Evolutionary conservation across 768 basidiomycete species (phyloP).

Genomic region (Russula virescens): DNA sequence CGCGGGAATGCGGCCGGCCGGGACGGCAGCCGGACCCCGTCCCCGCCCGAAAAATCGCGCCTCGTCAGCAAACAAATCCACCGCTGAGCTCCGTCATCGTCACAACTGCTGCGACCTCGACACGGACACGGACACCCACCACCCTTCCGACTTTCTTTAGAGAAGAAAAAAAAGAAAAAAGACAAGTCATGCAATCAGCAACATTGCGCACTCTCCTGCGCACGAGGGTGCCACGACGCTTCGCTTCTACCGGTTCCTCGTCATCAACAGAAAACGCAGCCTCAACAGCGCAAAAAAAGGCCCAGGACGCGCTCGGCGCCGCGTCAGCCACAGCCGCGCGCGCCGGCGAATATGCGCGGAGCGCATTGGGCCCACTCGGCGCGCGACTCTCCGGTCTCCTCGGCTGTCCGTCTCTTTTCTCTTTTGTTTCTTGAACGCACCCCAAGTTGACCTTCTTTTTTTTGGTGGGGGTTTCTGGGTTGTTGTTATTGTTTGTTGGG

Average conservation of each 20-base stretch:
- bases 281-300: constrained; percentile 60
- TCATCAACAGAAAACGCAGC: not conserved
- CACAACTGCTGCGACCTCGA: not conserved
- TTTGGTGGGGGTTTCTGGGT: too few species aligned
- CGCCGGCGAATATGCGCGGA: constrained; percentile 46
- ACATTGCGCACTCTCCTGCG: constrained; percentile 5
- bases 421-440: too few species aligned
- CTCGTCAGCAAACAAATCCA: not conserved
- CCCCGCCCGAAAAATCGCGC: not conserved
- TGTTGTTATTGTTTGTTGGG: too few species aligned
- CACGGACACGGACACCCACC: not conserved
- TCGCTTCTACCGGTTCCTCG: constrained; percentile 4
- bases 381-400: constrained; percentile 54
- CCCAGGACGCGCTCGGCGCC: constrained; percentile 55
- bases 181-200: not conserved
- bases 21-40: not conserved
- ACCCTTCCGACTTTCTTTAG: not conserved
- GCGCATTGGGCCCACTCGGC: constrained; percentile 43
- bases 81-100: not conserved
- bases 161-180: not conserved
- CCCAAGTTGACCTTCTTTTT: too few species aligned
- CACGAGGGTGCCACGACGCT: constrained; percentile 9
- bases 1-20: not conserved
- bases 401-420: constrained; percentile 38
- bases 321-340: constrained; percentile 55